phyloP scores from a whole-genome alignment of 495 filamentous ascomycete species.

The Paragyromitra xinjiangensis region DNA sequence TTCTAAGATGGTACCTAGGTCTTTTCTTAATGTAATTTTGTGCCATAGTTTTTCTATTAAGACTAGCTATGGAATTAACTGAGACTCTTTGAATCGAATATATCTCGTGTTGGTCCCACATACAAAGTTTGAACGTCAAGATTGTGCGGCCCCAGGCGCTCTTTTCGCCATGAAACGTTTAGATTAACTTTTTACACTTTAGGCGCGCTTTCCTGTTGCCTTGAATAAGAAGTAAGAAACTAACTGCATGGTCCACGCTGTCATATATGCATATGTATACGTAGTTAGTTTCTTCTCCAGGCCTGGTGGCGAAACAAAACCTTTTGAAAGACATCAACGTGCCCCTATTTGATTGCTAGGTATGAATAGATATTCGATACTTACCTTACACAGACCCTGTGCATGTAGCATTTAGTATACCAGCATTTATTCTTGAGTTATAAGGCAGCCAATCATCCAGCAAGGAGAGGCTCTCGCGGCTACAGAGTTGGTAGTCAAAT shows the following conservation, averaged over 20 bases:
- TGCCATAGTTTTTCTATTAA: too few species aligned
- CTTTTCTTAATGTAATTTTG: too few species aligned
- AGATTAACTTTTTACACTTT: not conserved
- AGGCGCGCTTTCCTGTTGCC: not conserved
- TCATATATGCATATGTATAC: not conserved
- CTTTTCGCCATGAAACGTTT: not conserved
- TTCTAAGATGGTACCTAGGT: too few species aligned
- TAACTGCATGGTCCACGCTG: not conserved
- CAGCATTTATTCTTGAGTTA: not conserved
- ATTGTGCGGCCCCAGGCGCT: too few species aligned
- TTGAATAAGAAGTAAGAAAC: not conserved
- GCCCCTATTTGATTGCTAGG: not conserved
- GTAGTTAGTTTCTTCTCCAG: not conserved
- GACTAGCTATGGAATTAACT: too few species aligned
- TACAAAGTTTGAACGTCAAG: too few species aligned
- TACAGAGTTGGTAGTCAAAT: not conserved
- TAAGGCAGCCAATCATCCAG: not conserved
- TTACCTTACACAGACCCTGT: not conserved
- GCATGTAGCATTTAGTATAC: not conserved
- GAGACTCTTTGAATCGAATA: too few species aligned
- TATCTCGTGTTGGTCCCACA: too few species aligned
- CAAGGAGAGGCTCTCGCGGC: slow-evolving; percentile 19
- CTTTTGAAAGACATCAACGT: not conserved
- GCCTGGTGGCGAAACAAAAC: not conserved
- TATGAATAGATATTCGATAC: not conserved